Evolutionary conservation across 2,329 filamentous ascomycete species (phyloP).

Genomic region (Drechslera avenae): DNA sequence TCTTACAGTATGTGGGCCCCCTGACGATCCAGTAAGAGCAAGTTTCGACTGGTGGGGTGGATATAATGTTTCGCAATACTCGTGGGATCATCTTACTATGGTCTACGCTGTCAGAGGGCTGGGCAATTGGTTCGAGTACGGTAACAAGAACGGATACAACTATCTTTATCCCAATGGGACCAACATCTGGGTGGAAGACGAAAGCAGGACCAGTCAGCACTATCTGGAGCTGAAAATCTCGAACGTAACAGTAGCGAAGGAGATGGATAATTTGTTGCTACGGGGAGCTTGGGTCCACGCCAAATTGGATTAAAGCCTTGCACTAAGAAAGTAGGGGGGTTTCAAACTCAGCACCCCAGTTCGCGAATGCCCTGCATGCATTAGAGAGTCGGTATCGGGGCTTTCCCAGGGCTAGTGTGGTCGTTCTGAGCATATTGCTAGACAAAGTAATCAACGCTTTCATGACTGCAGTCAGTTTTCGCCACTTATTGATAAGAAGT

Average conservation of each 20-base stretch:
- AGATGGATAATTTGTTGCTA: slow-evolving; percentile 3
- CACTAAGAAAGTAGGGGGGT: background rate
- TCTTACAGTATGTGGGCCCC: slow-evolving; percentile 36
- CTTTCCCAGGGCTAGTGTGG: background rate
- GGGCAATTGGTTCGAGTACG: slow-evolving; percentile 43
- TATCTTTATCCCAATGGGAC: slow-evolving; percentile 48
- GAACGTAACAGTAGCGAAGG: slow-evolving; percentile 2
- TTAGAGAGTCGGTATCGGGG: background rate
- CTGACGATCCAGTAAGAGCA: slow-evolving; percentile 24
- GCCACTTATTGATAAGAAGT: background rate
- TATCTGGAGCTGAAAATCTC: slow-evolving; percentile 23
- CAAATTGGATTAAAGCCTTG: slow-evolving; percentile 5
- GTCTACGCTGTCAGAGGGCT: slow-evolving; percentile 28
- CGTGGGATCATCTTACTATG: slow-evolving; percentile 36
- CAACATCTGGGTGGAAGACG: slow-evolving; percentile 53
- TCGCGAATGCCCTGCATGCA: too few relatives aligned
- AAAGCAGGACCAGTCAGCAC: slow-evolving; percentile 46
- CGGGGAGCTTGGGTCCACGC: slow-evolving; percentile 1
- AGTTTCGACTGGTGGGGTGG: slow-evolving; percentile 33
- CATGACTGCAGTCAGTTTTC: too few relatives aligned
- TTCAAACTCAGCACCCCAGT: background rate
- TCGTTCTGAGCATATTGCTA: background rate
- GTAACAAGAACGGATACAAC: slow-evolving; percentile 51
- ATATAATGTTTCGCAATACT: slow-evolving; percentile 24
- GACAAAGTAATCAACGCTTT: background rate